Conservation (phyloP, 805 yeast genomes). For the Suhomyces xylopsoci region DNA sequence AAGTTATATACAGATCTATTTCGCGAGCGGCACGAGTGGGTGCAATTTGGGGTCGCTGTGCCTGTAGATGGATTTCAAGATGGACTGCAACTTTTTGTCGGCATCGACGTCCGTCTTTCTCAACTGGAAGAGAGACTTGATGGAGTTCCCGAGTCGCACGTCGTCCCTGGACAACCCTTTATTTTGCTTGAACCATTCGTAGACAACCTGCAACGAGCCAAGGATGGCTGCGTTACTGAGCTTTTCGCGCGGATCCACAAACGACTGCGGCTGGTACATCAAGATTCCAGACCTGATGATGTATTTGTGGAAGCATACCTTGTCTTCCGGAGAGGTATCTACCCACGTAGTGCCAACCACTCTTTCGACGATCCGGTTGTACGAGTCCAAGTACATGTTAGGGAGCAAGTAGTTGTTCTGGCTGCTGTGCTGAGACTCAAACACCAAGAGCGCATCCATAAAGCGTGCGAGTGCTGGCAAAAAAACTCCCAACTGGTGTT, state of each 20-base stretch:
- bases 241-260: constrained; percentile 18
- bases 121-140: constrained; percentile 17
- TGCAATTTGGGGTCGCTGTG: not conserved
- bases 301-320: constrained; percentile 20
- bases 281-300: constrained; percentile 28
- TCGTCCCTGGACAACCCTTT: constrained; percentile 14
- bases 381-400: constrained; percentile 21
- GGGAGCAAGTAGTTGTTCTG: constrained; percentile 15
- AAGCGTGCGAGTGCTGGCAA: constrained; percentile 20
- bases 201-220: constrained; percentile 24
- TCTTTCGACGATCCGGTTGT: constrained; percentile 22
- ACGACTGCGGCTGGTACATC: constrained; percentile 24
- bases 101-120: constrained; percentile 11
- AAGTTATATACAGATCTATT: not conserved
- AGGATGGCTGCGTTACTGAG: constrained; percentile 15
- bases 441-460: constrained; percentile 21
- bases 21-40: not conserved
- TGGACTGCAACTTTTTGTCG: constrained; percentile 10
- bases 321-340: constrained; percentile 10
- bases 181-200: constrained; percentile 16
- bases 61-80: constrained; percentile 11
- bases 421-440: constrained; percentile 11
- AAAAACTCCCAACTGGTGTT: constrained; percentile 20
- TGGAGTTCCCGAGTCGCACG: constrained; percentile 15
- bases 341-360: constrained; percentile 27